Conservation (phyloP, 169 alveolate species). For the Plasmodium fragile region DNA sequence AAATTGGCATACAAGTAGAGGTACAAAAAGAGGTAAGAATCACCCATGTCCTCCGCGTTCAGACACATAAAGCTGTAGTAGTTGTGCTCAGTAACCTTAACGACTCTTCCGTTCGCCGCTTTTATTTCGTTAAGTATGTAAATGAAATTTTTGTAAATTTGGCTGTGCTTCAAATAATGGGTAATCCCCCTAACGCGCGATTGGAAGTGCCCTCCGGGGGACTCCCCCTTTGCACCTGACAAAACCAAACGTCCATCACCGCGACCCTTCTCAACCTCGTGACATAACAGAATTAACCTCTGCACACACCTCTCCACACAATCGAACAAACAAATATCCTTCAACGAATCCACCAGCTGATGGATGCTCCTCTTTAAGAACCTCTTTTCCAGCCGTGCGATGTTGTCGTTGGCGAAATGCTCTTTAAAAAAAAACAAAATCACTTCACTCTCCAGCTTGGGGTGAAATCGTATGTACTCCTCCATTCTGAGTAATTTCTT, state of each 20-base stretch:
- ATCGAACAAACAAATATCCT: constrained; percentile 32
- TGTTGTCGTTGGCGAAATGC: constrained; percentile 26
- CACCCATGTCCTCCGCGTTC: constrained; percentile 39
- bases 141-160: constrained; percentile 58
- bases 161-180: constrained; percentile 49
- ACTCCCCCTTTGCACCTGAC: neutral
- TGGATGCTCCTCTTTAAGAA: constrained; percentile 12
- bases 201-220: neutral
- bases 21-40: constrained; percentile 53
- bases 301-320: constrained; percentile 11
- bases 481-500: constrained; percentile 1
- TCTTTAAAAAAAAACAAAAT: constrained; percentile 59
- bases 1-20: constrained; percentile 54
- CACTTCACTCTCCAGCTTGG: constrained; percentile 23
- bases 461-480: constrained; percentile 9
- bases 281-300: neutral
- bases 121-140: constrained; percentile 52
- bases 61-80: constrained; percentile 46
- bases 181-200: constrained; percentile 1
- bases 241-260: neutral
- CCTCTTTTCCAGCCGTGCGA: neutral
- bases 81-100: constrained; percentile 26
- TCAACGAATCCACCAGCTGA: constrained; percentile 29
- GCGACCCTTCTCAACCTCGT: neutral
- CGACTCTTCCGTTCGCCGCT: constrained; percentile 26